Evolutionary conservation across 2,329 filamentous ascomycete species (phyloP).

Genomic region (Zarea fungicola): DNA sequence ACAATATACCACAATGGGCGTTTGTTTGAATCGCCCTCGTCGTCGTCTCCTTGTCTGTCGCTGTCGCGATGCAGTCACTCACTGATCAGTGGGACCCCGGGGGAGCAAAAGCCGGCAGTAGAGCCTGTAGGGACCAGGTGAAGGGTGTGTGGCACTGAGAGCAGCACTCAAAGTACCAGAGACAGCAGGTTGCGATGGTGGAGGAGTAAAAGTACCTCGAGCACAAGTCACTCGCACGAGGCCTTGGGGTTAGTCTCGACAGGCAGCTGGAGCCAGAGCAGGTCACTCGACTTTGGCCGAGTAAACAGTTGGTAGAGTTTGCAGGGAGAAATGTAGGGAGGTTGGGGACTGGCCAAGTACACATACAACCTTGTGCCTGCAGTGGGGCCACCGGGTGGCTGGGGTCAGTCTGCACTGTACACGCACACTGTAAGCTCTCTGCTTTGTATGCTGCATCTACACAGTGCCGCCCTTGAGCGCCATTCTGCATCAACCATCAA

Average conservation of each 20-base stretch:
- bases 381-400: not conserved
- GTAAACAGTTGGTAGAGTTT: not conserved
- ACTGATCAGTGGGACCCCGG: too few species aligned
- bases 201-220: slow-evolving; percentile 32
- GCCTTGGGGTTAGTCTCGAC: slow-evolving; percentile 20
- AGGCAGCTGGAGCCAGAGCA: not conserved
- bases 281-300: slow-evolving; percentile 7
- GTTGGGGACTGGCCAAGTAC: slow-evolving; percentile 10
- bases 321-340: not conserved
- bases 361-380: not conserved
- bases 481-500: not conserved
- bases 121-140: too few species aligned
- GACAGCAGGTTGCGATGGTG: slow-evolving; percentile 15
- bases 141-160: too few species aligned
- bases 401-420: not conserved
- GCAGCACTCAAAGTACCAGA: slow-evolving; percentile 13
- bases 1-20: too few species aligned
- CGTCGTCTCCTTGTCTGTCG: too few species aligned
- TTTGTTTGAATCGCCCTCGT: too few species aligned
- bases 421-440: not conserved
- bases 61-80: too few species aligned
- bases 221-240: slow-evolving; percentile 36
- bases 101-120: too few species aligned
- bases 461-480: not conserved
- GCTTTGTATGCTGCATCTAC: not conserved